These are phyloP conservation scores for Prunus yedoensis DNA, from an alignment of 331 rosid genomes.

Conservation along the genomic window DNA sequence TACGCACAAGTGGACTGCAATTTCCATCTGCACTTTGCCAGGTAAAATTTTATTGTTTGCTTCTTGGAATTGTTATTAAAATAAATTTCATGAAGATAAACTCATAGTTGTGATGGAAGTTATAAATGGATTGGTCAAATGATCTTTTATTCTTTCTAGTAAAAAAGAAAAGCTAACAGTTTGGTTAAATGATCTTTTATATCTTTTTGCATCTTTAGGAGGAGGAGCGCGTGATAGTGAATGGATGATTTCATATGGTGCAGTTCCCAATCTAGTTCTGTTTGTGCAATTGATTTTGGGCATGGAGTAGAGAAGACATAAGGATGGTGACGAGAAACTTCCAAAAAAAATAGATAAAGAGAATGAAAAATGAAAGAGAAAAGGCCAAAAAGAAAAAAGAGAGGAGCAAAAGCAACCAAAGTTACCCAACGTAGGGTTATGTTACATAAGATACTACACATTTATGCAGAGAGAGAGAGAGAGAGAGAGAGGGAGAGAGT, in stretches of 20 bases:
- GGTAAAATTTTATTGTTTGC: not conserved
- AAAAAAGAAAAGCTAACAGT: not conserved
- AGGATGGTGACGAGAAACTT: constrained; percentile 67
- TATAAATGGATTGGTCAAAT: not conserved
- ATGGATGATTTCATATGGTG: not conserved
- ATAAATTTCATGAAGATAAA: not conserved
- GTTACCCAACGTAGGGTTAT: constrained; percentile 6
- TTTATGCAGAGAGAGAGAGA: not conserved
- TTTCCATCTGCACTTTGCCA: not conserved
- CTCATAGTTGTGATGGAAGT: not conserved
- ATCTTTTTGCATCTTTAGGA: not conserved
- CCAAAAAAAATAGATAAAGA: constrained; percentile 53
- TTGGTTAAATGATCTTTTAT: constrained; percentile 6
- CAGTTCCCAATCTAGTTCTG: not conserved
- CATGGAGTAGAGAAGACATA: constrained; percentile 5
- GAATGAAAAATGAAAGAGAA: constrained; percentile 29
- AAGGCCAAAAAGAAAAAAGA: constrained; percentile 45
- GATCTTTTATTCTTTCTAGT: not conserved
- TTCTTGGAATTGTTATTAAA: not conserved
- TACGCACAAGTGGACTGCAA: not conserved
- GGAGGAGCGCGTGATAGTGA: constrained; percentile 15
- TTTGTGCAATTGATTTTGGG: not conserved
- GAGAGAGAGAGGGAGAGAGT: constrained; percentile 9
- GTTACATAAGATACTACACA: not conserved
- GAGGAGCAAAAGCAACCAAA: constrained; percentile 30